These are phyloP conservation scores for Tricladium varicosporioides DNA, from an alignment of 2,329 filamentous ascomycete species.

Conservation along the genomic window DNA sequence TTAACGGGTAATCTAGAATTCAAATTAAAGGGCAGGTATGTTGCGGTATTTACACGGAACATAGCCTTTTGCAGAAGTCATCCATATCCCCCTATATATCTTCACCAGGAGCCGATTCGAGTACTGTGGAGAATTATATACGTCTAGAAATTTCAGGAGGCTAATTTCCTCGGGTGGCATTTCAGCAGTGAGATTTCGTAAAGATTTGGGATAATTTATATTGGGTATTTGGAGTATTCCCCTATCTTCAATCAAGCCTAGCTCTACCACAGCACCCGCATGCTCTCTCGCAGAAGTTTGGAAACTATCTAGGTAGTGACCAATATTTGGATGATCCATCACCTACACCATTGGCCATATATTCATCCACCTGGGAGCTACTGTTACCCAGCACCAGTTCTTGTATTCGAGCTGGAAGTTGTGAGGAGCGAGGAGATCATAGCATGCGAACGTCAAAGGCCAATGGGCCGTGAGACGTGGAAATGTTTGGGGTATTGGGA, in stretches of 20 bases:
- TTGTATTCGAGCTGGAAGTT: slow-evolving; percentile 69
- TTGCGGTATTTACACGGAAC: too few relatives aligned
- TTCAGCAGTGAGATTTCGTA: slow-evolving; percentile 53
- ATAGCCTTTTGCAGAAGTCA: slow-evolving; percentile 50
- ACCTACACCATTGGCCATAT: slow-evolving; percentile 66
- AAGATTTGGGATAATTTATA: slow-evolving; percentile 49
- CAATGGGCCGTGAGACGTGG: slow-evolving; percentile 47
- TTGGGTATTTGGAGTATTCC: slow-evolving; percentile 43
- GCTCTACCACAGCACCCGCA: slow-evolving; percentile 65
- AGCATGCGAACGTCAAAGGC: slow-evolving; percentile 61
- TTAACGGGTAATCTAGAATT: too few relatives aligned
- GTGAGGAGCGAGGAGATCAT: slow-evolving; percentile 56
- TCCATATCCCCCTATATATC: slow-evolving; percentile 36
- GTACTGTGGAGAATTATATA: slow-evolving; percentile 59
- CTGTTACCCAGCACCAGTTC: slow-evolving; percentile 80
- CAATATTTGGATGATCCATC: slow-evolving; percentile 64
- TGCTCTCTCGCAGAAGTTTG: slow-evolving; percentile 72
- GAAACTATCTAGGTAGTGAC: slow-evolving; percentile 76
- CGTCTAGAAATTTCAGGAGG: slow-evolving; percentile 72
- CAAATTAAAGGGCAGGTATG: too few relatives aligned
- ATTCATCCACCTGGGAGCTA: slow-evolving; percentile 65
- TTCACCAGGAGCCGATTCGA: slow-evolving; percentile 48
- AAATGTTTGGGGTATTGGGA: slow-evolving; percentile 60
- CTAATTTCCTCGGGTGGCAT: slow-evolving; percentile 71
- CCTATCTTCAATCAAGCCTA: slow-evolving; percentile 54